Percentiles rank a stretch among this genome's conserved stretches.
Conservation (phyloP, 108 stramenopile genomes). For the Fragilariopsis cylindrus region DNA sequence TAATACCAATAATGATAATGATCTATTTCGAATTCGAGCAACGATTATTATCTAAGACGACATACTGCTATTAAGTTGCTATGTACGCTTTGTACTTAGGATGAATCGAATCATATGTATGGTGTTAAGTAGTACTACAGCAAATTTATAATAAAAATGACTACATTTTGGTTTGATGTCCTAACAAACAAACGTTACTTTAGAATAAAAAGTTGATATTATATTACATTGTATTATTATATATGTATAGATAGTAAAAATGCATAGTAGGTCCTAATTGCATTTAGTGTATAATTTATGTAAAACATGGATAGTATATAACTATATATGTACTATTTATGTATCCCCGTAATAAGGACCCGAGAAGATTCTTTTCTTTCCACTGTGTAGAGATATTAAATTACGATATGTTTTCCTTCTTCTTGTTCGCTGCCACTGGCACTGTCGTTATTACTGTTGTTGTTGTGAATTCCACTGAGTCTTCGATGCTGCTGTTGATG, state of each 20-base stretch:
- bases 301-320: too few relatives aligned
- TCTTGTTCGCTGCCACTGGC: too few relatives aligned
- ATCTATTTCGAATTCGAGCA: conserved; percentile 10
- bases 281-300: too few relatives aligned
- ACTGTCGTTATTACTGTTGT: background rate
- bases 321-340: too few relatives aligned
- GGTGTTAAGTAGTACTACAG: background rate
- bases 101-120: conserved; percentile 18
- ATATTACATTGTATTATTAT: too few relatives aligned
- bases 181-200: too few relatives aligned
- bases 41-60: background rate
- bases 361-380: background rate
- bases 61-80: conserved; percentile 5
- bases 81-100: conserved; percentile 24
- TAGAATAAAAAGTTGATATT: too few relatives aligned
- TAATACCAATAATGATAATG: conserved; percentile 5
- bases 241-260: too few relatives aligned
- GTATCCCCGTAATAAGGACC: too few relatives aligned
- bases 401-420: background rate
- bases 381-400: background rate
- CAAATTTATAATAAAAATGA: background rate
- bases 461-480: background rate
- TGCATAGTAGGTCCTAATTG: too few relatives aligned
- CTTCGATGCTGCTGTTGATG: background rate
- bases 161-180: too few relatives aligned